These are phyloP conservation scores for Botrytis elliptica DNA, from an alignment of 2,329 filamentous ascomycete species.

Conservation along the genomic window DNA sequence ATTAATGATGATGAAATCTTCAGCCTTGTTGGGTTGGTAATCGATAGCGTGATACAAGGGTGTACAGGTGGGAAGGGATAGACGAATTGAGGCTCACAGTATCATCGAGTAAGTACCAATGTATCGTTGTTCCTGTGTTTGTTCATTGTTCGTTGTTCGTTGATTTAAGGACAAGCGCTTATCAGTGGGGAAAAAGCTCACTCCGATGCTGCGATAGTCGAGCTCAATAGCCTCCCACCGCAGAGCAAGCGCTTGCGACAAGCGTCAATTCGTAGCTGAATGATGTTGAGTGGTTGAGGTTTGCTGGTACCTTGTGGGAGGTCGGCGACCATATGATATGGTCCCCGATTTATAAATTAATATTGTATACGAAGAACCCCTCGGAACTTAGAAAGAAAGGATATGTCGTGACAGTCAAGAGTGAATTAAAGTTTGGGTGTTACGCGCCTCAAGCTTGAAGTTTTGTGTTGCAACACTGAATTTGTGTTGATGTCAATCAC, in stretches of 20 bases:
- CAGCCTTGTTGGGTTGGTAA: constrained; percentile 20
- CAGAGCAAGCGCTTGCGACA: constrained; percentile 18
- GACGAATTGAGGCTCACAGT: constrained; percentile 5
- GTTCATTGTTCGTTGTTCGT: constrained; percentile 13
- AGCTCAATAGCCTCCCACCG: background rate
- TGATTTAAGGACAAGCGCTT: constrained; percentile 8
- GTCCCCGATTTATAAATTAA: constrained; percentile 18
- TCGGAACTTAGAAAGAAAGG: background rate
- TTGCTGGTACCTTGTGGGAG: constrained; percentile 14
- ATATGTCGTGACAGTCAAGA: constrained; percentile 9
- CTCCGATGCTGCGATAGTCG: background rate
- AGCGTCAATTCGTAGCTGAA: constrained; percentile 7
- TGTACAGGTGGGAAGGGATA: constrained; percentile 3
- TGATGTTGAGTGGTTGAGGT: constrained; percentile 22
- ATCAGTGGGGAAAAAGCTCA: background rate
- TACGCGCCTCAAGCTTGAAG: constrained; percentile 14
- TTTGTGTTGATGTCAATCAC: constrained; percentile 15
- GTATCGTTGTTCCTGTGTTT: constrained; percentile 1
- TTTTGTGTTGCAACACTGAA: constrained; percentile 1
- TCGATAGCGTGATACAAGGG: constrained; percentile 18
- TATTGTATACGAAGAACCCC: constrained; percentile 10
- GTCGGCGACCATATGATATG: constrained; percentile 20
- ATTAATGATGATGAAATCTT: constrained; percentile 14
- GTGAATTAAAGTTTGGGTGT: constrained; percentile 14
- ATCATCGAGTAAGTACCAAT: constrained; percentile 1